Evolutionary conservation across 768 basidiomycete species (phyloP), one percentile per base, ranked within the genome.

Genomic region (Tephrocybe sp.): DNA sequence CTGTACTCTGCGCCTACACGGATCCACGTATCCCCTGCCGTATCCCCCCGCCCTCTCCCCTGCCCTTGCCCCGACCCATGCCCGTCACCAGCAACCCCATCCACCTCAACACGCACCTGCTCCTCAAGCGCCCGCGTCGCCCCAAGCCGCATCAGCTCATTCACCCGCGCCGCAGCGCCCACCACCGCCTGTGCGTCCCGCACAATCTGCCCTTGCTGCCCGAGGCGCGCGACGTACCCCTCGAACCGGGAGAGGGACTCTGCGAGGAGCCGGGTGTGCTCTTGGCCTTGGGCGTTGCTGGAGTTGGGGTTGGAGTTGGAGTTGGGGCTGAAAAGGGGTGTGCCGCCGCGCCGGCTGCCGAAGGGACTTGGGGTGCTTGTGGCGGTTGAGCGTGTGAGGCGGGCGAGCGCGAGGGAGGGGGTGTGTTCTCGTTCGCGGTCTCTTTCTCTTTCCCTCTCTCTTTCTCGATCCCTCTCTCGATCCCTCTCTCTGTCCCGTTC

Each of bases 81-180:
- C n/a, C n/a, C 48, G 44, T 34, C 40, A 9, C 17, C 30, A 7
- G n/a, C 60, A 26, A 72, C 76, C 31, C 76, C 79, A 9, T 78
- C 79, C 1, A 92, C 82, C 63, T 92, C 90, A 0, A 84, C 80
- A 34, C 86, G 80, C 42, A 93, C 85, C 66, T 90, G 87, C 48
- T 79, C 75, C 55, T 89, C 86, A 45, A 91, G 65, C 1, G 90
- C 84, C 36, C 73, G 68, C 49, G 74, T 69, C 12, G 81, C 83
- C 2, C 78, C 81, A 1, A 66, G 61, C 40, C 83, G 73, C 58
- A 92, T 65, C 56, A 87, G 69, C 45, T 60, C 75, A 58, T 89
- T 87, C 48, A 93, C 68, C 54, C 77, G 74, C 53, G 87, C 84
- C n/a, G 87, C 79, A 26, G 81, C 74, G 44, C 75, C 72, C 11